Evolutionary conservation across 108 stramenopile genomes (phyloP).

Genomic region (Schizochytrium sp.): DNA sequence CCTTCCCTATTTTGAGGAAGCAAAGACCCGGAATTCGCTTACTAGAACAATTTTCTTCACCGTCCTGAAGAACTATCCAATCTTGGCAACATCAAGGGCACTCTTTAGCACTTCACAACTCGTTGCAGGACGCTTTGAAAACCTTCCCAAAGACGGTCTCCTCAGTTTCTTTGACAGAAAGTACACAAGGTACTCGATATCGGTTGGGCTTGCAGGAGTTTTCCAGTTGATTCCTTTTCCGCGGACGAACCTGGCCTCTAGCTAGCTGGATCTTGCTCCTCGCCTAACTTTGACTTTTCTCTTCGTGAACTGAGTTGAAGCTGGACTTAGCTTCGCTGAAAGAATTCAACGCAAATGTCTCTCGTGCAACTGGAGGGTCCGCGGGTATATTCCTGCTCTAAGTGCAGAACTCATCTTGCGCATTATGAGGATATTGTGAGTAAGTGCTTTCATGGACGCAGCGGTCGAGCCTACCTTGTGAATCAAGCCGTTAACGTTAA

Average conservation of each 20-base stretch:
- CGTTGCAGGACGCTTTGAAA: too few relatives aligned
- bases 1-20: too few relatives aligned
- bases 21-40: too few relatives aligned
- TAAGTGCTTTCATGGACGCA: conserved; percentile 92
- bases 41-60: too few relatives aligned
- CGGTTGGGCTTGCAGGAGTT: neutral
- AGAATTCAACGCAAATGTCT: conserved; percentile 70
- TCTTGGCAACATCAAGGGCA: too few relatives aligned
- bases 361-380: conserved; percentile 82
- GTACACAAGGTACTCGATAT: neutral
- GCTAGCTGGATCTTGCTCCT: neutral
- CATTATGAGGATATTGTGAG: conserved; percentile 91
- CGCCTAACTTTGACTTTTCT: neutral
- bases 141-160: too few relatives aligned
- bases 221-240: neutral
- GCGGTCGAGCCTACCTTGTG: conserved; percentile 89
- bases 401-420: conserved; percentile 90
- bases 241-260: neutral
- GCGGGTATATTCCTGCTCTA: conserved; percentile 84
- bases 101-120: too few relatives aligned
- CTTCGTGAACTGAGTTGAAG: neutral
- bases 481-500: conserved; percentile 87
- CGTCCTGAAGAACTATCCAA: too few relatives aligned
- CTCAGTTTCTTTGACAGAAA: too few relatives aligned
- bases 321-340: neutral